Base-by-base conservation (phyloP, 495 filamentous ascomycete species). In the Parachaetomium inaequale region DNA sequence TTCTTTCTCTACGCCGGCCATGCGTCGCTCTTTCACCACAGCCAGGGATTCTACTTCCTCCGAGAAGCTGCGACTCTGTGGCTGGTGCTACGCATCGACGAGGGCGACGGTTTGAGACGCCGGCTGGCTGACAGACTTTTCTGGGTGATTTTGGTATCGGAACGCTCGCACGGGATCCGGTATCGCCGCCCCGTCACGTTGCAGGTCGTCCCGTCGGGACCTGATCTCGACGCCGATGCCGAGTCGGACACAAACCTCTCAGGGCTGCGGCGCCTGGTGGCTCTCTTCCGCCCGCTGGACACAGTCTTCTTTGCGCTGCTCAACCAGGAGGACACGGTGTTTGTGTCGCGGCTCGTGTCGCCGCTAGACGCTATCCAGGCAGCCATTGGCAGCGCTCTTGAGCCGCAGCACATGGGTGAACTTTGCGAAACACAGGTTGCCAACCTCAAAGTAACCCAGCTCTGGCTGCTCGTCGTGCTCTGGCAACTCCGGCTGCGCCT, bases 111-210 rank as follows among this genome's bases (percentile, higher is more conserved):
- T 2, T 10, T 56, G 6, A 40, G 54, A 15, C 72, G 80, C 56
- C 65, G 72, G 1, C 36, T 74, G 3, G 66, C 68, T 2, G 59
- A 66, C 25, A 72, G 81, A 12, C 71, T 89, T 0, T 88, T 84
- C 67, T 89, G 85, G 85, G 70, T 88, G 1, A 71, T 88, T 8
- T 75, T 89, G 38, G 74, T 87, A 7, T 83, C 84, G 1, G 86
- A 89, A 71, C 78, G 85, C 73, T 84, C 88, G 8, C 89, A 91
- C 68, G 89, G 87, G 10, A 80, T 92, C n/a, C 87, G 90, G 65
- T 78, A 84, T 66, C 78, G 88, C 72, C 75, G 87, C 63, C 85
- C 88, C 40, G 79, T 90, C 46, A 83, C 83, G 7, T 84, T 84
- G 53, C 84, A 81, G 55, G 76, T 85, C 12, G 84, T 84, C 2